Evolutionary conservation across 768 basidiomycete genomes (phyloP).

Genomic region (Suillus cothurnatus): DNA sequence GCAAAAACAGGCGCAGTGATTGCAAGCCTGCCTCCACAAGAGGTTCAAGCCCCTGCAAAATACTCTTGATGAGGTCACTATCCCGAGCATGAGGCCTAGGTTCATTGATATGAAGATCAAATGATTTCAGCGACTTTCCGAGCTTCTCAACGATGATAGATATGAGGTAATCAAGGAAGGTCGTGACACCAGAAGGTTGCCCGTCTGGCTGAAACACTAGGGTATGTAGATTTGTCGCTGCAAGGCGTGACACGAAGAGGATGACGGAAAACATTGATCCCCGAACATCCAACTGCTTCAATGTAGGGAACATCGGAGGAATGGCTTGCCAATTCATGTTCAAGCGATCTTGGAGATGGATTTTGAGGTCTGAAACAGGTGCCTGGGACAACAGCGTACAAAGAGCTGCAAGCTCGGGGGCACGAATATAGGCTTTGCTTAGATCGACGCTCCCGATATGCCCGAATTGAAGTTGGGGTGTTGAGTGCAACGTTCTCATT

Average conservation of each 20-base stretch:
- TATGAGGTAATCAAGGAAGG: neutral
- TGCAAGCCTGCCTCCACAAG: constrained; percentile 7
- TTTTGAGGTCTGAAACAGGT: constrained; percentile 7
- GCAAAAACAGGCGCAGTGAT: constrained; percentile 5
- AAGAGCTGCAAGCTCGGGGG: neutral
- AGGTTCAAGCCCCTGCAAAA: constrained; percentile 4
- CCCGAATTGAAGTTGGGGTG: neutral
- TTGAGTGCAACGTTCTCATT: neutral
- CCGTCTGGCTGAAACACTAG: constrained; percentile 9
- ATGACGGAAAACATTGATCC: constrained; percentile 3
- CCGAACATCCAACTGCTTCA: constrained; percentile 6
- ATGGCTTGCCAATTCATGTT: constrained; percentile 4
- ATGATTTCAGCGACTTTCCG: constrained; percentile 7
- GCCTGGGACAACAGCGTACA: neutral
- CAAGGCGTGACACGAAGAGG: constrained; percentile 9
- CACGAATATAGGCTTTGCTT: constrained; percentile 3
- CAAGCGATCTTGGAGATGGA: constrained; percentile 3
- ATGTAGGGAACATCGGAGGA: constrained; percentile 5
- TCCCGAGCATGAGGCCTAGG: neutral
- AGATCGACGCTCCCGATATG: constrained; percentile 5
- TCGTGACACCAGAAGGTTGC: neutral
- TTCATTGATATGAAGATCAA: constrained; percentile 11
- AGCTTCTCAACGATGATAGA: constrained; percentile 3
- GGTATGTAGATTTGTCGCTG: neutral
- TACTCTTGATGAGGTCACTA: neutral